Base-by-base conservation (phyloP, 2,329 filamentous ascomycete genomes). In the Phyllosticta capitalensis region DNA sequence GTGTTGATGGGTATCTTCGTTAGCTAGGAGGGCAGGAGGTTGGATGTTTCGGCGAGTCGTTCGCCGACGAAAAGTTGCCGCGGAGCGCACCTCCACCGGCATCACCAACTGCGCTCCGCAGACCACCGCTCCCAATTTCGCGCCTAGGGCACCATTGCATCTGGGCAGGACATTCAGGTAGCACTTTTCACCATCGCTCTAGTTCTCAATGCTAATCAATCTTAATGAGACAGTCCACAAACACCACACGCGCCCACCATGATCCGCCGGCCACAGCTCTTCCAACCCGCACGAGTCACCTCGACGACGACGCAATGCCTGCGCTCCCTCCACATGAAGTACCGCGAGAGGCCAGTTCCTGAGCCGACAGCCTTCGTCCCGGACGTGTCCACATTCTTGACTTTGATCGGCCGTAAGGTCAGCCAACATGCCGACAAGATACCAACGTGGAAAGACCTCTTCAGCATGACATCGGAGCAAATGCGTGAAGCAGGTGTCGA, bases 371-470 rank as follows among this genome's bases (percentile, higher is more conserved):
- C 90, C 1, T 91, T 95, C 67, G 86, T 95, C 48, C 92, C 92
- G 30, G 87, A 96, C 71, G 84, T 90, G 49, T 72, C 81, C 66
- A 94, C 92, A 17, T 96, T 99, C 75, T 86, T 97, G 63, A 90
- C 83, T 38, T 80, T 96, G 61, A 96, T 97, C 74, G 94, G 94
- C 66, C 92, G 94, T 64, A 86, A 86, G 67, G 84, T 96, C 67
- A 85, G 82, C 68, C 84, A 88, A 69, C 90, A 96, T 77, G 83
- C 88, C 54, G 80, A 83, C 74, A 97, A 97, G 74, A 90, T 99
- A 67, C 85, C 89, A 2, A 87, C 88, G 10, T 97, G 94, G 94
- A 88, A 94, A 57, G 83, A 89, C 5, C 84, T 99, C 52, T 97
- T 97, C 81, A 86, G 86, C 52, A 80, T 94, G 64, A 86, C 84